These are phyloP conservation scores for Yamadazyma taylorii DNA, from an alignment of 1,139 yeast genomes.

Conservation along the genomic window DNA sequence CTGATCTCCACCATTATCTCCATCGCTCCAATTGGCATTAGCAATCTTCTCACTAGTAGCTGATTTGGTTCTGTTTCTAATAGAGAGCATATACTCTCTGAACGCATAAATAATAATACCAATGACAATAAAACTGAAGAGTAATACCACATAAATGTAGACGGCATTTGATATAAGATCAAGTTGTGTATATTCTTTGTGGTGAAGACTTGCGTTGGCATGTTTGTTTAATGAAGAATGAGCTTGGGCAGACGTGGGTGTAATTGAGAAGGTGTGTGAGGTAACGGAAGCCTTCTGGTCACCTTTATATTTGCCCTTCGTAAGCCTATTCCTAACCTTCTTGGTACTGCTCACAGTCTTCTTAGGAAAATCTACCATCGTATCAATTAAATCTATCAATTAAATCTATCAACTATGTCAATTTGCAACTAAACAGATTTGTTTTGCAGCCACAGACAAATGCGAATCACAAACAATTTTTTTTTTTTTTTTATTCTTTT, in stretches of 20 bases:
- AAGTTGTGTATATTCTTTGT: constrained; percentile 7
- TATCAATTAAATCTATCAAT: too few species aligned
- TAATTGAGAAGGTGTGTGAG: too few species aligned
- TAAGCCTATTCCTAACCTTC: too few species aligned
- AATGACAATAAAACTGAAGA: constrained; percentile 21
- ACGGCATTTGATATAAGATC: constrained; percentile 29
- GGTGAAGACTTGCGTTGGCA: neutral
- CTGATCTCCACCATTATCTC: constrained; percentile 4
- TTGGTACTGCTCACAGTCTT: too few species aligned
- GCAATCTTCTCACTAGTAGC: constrained; percentile 1
- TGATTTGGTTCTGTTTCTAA: constrained; percentile 10
- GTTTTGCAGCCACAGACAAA: constrained; percentile 4
- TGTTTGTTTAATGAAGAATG: too few species aligned
- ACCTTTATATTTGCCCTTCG: too few species aligned
- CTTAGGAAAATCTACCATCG: too few species aligned
- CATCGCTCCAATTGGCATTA: constrained; percentile 7
- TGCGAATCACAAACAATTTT: constrained; percentile 1
- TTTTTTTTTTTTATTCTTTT: too few species aligned
- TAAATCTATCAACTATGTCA: too few species aligned
- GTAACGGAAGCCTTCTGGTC: too few species aligned
- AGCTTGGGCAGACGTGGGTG: neutral
- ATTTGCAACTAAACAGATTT: too few species aligned
- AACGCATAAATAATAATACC: constrained; percentile 26
- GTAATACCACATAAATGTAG: constrained; percentile 29
- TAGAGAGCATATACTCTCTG: constrained; percentile 27